Conservation (phyloP, 1,284 basidiomycete species). For the Calocybe gambosa region DNA sequence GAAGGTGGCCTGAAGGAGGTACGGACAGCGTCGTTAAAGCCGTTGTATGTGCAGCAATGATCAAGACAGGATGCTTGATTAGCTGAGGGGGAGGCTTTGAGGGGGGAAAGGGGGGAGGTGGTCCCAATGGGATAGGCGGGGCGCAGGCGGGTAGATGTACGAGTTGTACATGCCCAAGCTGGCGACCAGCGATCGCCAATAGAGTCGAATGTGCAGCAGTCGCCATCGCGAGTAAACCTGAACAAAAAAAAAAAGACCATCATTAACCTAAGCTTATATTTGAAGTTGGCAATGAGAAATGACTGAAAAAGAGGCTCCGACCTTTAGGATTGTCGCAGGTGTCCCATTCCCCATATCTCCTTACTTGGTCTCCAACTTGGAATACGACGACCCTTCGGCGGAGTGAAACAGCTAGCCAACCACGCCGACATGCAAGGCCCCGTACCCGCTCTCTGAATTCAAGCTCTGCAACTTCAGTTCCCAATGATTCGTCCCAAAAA, state of each 20-base stretch:
- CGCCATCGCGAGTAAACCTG: constrained; percentile 82
- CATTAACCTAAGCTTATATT: background rate
- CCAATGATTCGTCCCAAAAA: constrained; percentile 79
- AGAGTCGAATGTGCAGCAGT: constrained; percentile 74
- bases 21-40: constrained; percentile 75
- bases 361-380: constrained; percentile 56
- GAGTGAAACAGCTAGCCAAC: constrained; percentile 81
- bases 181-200: constrained; percentile 82
- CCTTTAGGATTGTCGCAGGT: constrained; percentile 86
- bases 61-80: constrained; percentile 64
- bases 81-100: constrained; percentile 48
- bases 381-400: constrained; percentile 77
- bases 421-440: constrained; percentile 73
- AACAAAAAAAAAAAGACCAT: constrained; percentile 12
- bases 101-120: constrained; percentile 40
- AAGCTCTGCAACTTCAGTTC: constrained; percentile 78
- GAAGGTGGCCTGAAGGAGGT: constrained; percentile 70
- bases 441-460: constrained; percentile 88
- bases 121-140: constrained; percentile 42
- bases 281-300: background rate
- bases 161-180: constrained; percentile 88
- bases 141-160: constrained; percentile 80
- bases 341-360: constrained; percentile 77
- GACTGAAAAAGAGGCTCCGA: constrained; percentile 24
- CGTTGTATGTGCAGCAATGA: constrained; percentile 83